Evolutionary conservation across 2,329 filamentous ascomycete genomes (phyloP).

Genomic region (Paramyrothecium sp.): DNA sequence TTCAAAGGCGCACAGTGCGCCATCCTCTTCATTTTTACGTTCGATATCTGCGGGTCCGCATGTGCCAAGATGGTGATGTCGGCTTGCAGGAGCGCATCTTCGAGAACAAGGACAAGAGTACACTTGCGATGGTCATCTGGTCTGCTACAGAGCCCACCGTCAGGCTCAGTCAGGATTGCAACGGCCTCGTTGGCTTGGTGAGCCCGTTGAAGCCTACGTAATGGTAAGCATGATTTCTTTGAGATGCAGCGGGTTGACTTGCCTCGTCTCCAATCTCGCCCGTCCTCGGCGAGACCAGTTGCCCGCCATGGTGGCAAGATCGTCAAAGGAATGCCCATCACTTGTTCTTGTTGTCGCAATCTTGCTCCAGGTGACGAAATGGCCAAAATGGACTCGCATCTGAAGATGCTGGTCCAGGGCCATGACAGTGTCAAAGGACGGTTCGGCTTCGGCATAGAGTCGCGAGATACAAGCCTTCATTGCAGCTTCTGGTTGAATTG

Average conservation of each 20-base stretch:
- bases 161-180: constrained; percentile 9
- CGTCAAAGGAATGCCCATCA: constrained; percentile 17
- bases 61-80: constrained; percentile 8
- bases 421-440: constrained; percentile 20
- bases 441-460: constrained; percentile 15
- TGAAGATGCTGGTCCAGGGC: constrained; percentile 20
- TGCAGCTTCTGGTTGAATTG: neutral
- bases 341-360: constrained; percentile 16
- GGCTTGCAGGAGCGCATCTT: constrained; percentile 17
- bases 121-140: constrained; percentile 10
- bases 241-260: constrained; percentile 1
- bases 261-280: constrained; percentile 24
- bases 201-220: constrained; percentile 12
- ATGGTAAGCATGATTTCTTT: constrained; percentile 6
- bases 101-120: constrained; percentile 16
- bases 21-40: constrained; percentile 14
- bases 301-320: constrained; percentile 22
- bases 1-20: constrained; percentile 22
- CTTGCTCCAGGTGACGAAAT: constrained; percentile 20
- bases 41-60: constrained; percentile 16
- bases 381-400: constrained; percentile 32
- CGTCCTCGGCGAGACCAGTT: constrained; percentile 27
- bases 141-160: constrained; percentile 11
- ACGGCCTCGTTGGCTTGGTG: constrained; percentile 14
- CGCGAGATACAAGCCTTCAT: constrained; percentile 9